Evolutionary conservation across 2,329 filamentous ascomycete genomes (phyloP).

Genomic region (Dactylellina cionopaga): DNA sequence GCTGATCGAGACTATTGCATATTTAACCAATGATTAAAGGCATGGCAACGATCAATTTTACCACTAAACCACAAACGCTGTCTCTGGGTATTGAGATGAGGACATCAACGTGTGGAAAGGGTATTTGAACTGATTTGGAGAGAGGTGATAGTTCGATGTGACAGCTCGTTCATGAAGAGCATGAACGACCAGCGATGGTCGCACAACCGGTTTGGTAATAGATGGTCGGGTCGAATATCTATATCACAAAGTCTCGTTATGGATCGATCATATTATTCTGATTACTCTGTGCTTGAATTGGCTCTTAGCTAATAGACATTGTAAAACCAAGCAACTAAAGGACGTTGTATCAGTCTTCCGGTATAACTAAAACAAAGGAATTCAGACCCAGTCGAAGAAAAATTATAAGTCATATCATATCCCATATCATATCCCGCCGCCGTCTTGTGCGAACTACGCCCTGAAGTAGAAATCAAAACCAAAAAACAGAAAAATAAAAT

Average conservation of each 20-base stretch:
- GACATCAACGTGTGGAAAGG: background rate
- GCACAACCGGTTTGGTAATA: too few species aligned
- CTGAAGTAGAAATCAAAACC: too few species aligned
- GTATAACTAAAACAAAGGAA: too few species aligned
- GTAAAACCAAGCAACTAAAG: too few species aligned
- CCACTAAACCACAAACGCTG: conserved; percentile 53
- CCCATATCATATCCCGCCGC: too few species aligned
- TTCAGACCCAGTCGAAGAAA: too few species aligned
- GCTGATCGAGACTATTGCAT: conserved; percentile 26
- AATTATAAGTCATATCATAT: too few species aligned
- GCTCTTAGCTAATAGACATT: too few species aligned
- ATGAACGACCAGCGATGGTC: background rate
- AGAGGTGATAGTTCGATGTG: background rate
- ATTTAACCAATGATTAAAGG: background rate
- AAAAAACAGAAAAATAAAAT: too few species aligned
- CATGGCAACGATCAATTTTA: conserved; percentile 52
- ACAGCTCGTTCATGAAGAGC: background rate
- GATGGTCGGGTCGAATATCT: background rate
- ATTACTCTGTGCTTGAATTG: too few species aligned
- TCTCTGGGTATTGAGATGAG: conserved; percentile 17
- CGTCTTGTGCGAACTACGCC: too few species aligned
- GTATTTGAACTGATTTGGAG: background rate
- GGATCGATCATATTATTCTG: background rate
- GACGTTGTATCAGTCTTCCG: too few species aligned
- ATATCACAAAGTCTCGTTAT: background rate